Percentiles rank a stretch among this genome's conserved stretches.
phyloP scores from a whole-genome alignment of 2,329 filamentous ascomycete species.

The Fusarium sp. region DNA sequence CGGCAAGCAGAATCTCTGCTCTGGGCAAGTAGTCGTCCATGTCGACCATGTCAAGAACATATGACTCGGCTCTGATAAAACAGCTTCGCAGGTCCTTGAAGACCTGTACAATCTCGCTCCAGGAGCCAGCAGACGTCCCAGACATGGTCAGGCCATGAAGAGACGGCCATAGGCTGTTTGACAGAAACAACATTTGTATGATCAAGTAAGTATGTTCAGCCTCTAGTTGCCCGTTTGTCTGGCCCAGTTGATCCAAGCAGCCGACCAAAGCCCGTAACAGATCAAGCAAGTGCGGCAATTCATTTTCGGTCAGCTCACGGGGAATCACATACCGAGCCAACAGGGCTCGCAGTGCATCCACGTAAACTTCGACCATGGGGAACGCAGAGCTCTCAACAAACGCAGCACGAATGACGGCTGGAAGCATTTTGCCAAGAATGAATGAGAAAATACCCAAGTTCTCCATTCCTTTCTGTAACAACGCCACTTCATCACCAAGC shows the following conservation, averaged over 20 bases:
- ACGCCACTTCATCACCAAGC: constrained; percentile 56
- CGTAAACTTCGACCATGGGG: constrained; percentile 61
- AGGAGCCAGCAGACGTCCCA: constrained; percentile 13
- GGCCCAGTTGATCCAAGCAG: constrained; percentile 42
- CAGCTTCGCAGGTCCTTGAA: constrained; percentile 33
- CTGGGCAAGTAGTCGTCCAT: constrained; percentile 26
- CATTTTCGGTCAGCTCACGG: constrained; percentile 49
- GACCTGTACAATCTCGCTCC: constrained; percentile 30
- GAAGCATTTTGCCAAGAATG: constrained; percentile 62
- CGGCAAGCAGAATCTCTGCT: constrained; percentile 38
- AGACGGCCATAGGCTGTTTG: constrained; percentile 47
- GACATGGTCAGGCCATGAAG: constrained; percentile 38
- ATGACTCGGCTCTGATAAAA: constrained; percentile 28
- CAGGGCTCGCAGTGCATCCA: constrained; percentile 52
- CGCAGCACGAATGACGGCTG: constrained; percentile 58
- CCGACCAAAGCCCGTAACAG: constrained; percentile 47
- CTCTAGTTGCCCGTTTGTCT: constrained; percentile 32
- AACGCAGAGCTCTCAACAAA: constrained; percentile 51
- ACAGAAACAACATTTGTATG: constrained; percentile 42
- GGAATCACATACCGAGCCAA: constrained; percentile 50
- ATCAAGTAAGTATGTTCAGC: constrained; percentile 43
- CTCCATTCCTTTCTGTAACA: constrained; percentile 61
- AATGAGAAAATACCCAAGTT: constrained; percentile 57
- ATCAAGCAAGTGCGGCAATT: constrained; percentile 46
- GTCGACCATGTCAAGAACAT: constrained; percentile 33